Base-by-base conservation (phyloP, 371 early-diverging fungal species). In the Apophysomyces sp. region DNA sequence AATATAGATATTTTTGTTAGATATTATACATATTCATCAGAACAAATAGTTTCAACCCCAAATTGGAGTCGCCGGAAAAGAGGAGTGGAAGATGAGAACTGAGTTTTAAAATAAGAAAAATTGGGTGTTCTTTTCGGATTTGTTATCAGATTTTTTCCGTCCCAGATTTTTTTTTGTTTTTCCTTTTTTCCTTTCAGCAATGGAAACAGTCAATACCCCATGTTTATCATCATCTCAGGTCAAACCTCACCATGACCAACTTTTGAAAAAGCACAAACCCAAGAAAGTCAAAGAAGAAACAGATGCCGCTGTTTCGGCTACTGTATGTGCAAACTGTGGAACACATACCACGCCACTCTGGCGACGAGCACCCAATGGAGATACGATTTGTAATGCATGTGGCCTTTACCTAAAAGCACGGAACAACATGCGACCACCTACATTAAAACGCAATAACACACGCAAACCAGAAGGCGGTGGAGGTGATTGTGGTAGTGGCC, bases 351-450 rank as follows among this genome's bases (percentile, higher is more conserved):
- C 97, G 13, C 95, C 95, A 1, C 83, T 94, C 15, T 97, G 97
- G 97, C 70, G 97, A 55, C 74, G 94, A 69, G 89, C 88, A 36
- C 83, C 86, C 24, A 83, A 87, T 55, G 92, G 91, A 36, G 86
- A 91, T 37, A 80, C 83, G 44, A 84, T 94, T 55, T 95, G 95
- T 74, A 95, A 94, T 72, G 94, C 95, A 7, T 95, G 95, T 81
- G 91, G 92, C 21, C 82, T 90, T 55, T 91, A 91, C 60, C 73
- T 74, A 8, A 74, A 74, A 34, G 75, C 75, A 28, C 53, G 72
- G 16, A 74, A 74, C 30, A 69, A 72, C 11, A 54, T 71, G 13
- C 51, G 75, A 49, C 75, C 84, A 24, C 78, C 72, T 41, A 82
- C 73, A 52, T 75, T 76, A 30, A 87, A 66, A 73, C 70, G 72